Evolutionary conservation across 148 eudicot species (phyloP).

Genomic region (Rhododendron griersonianum): DNA sequence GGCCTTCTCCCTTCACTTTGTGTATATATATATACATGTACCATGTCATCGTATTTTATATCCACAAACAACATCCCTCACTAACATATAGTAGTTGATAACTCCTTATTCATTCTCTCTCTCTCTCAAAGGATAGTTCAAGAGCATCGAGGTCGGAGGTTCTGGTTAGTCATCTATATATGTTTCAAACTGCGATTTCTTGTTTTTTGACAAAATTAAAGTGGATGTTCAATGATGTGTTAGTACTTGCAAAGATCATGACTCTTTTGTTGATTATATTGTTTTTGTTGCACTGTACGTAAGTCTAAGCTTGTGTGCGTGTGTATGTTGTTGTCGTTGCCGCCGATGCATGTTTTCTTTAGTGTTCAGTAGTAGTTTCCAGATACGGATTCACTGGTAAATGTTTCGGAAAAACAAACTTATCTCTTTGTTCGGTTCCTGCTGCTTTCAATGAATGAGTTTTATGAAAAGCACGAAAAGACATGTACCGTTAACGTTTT

Average conservation of each 20-base stretch:
- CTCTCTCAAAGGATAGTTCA: not conserved
- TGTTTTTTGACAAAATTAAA: not conserved
- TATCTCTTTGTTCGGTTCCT: not conserved
- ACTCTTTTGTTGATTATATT: not conserved
- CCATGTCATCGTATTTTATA: not conserved
- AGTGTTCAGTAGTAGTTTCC: not conserved
- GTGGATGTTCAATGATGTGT: not conserved
- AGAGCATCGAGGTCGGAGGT: not conserved
- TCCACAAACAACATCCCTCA: not conserved
- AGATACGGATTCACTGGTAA: not conserved
- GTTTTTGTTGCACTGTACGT: not conserved
- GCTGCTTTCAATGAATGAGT: not conserved
- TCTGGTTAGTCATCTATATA: constrained; percentile 10
- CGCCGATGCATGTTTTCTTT: not conserved
- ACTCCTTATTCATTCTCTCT: not conserved
- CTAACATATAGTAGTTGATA: not conserved
- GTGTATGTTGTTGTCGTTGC: not conserved
- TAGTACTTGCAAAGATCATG: not conserved
- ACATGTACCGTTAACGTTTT: not conserved
- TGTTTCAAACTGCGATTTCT: not conserved
- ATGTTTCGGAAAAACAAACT: not conserved
- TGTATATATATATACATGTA: not conserved
- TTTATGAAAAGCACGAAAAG: not conserved
- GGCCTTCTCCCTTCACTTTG: not conserved
- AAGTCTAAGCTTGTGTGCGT: not conserved